Evolutionary conservation across 805 yeast genomes (phyloP), one percentile per base, ranked within the genome.

Genomic region (Tetrapisispora nanseiensis): DNA sequence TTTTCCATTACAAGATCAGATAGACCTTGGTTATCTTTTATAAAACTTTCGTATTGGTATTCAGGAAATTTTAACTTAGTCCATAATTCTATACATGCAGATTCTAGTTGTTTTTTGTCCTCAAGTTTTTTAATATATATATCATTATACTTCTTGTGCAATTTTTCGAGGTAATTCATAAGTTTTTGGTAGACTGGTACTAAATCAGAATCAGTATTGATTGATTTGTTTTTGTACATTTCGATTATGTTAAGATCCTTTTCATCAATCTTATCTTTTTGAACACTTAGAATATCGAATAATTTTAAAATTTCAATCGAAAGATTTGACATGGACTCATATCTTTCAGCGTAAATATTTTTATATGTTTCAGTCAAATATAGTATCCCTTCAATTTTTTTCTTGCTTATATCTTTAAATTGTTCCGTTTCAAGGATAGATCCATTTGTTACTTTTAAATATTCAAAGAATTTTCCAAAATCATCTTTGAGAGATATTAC

Each of bases 21-120:
- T 19, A 84, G 59, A 6, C 71, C 66, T 15, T 65, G 60, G 48
- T 82, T 76, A 0, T 51, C 39, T 0, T 46, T 42, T 15, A 61
- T 52, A 49, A 82, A 80, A 0, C 55, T 51, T 9, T 60, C 62
- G n/a, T 67, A 54, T 41, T 66, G 63, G 0, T 62, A 57, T 7
- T 61, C 49, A 23, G 70, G 70, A 46, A 79, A 77, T 12, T 72
- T 71, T 6, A 82, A 63, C 50, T 73, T 77, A 1, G 50, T 55
- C 87, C 89, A 82, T 26, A 82, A 60, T 6, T 52, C 51, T 12
- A 59, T 51, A 51, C 85, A 79, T 15, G 70, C 66, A 2, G 54
- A 45, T 6, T 64, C 46, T 26, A 65, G 59, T 18, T 44, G 29
- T 54, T 52, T 43, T 54, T 60, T 49, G 66, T 69, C 54, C 54